Evolutionary conservation across 768 basidiomycete genomes (phyloP), one percentile per base, ranked within the genome.

Genomic region (Termitomyces sp.): DNA sequence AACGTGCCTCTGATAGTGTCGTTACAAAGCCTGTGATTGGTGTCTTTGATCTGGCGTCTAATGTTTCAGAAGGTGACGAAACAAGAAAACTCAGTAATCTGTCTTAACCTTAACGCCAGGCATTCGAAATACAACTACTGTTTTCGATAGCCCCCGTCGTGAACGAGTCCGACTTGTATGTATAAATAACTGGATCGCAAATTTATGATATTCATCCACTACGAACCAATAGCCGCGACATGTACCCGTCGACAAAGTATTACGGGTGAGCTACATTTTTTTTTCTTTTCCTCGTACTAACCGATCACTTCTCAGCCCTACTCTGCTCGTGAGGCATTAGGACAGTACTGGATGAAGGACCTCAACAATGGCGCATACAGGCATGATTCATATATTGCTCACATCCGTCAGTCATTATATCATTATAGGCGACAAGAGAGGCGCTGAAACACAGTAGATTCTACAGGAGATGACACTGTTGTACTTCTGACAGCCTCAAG

Each of bases 11-110:
- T 52, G 43, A 14, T 65, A 94, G 94, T 16, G 89, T 84, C 36
- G 88, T 98, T 54, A 97, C 97, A 2, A 99, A 99, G 72, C 97
- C 97, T 2, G 93, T 91, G 2, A 92, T 98, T 22, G 97, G 97
- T 3, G 88, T 98, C 1, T 94, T 98, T 65, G 97, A 99, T 71
- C 82, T 99, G 45, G 92, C 95, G 2, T 90, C 95, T 14, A 98
- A 95, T 65, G 85, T 98, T 22, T 87, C 91, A 26, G 96, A 97
- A 80, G 96, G 90, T 89, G 60, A 45, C 63, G 46, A 54, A 22
- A 44, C 47, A 14, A 46, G 13, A 16, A 7, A 24, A 8, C 35
- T 22, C 51, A 18, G 35, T 60, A 14, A 57, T 28, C 20, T 48
- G 43, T 13, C 1, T 35, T 30, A 33, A 26, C 26, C 30, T 30